phyloP scores from a whole-genome alignment of 108 stramenopile species.

The Ochromonas danica region DNA sequence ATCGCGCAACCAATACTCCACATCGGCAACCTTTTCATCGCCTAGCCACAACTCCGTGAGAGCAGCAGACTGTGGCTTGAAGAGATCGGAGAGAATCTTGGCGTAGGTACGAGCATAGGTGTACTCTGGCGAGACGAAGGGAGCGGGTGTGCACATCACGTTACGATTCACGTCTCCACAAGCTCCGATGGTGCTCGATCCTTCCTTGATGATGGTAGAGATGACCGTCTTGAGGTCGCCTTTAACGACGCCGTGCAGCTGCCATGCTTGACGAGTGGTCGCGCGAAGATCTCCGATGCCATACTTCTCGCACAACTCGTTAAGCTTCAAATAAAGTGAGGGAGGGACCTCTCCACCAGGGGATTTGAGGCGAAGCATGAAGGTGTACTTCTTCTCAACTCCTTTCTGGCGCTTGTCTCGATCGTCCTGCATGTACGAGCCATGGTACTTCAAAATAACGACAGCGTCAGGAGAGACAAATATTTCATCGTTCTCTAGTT shows the following conservation, averaged over 20 bases:
- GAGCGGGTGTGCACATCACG: slow-evolving; percentile 90
- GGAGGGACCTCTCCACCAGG: slow-evolving; percentile 91
- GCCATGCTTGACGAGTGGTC: slow-evolving; percentile 96
- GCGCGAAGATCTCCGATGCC: slow-evolving; percentile 90
- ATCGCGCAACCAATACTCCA: slow-evolving; percentile 74
- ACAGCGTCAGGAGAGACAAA: slow-evolving; percentile 52
- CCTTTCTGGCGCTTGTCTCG: slow-evolving; percentile 73
- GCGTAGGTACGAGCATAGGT: slow-evolving; percentile 62
- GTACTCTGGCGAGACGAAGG: slow-evolving; percentile 72
- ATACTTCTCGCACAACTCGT: slow-evolving; percentile 77
- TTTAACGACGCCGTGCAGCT: slow-evolving; percentile 96
- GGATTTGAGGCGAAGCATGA: slow-evolving; percentile 97
- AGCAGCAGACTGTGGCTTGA: slow-evolving; percentile 86
- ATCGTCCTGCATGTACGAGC: slow-evolving; percentile 94
- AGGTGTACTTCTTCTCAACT: slow-evolving; percentile 74
- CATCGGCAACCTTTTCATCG: slow-evolving; percentile 85
- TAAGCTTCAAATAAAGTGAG: slow-evolving; percentile 80
- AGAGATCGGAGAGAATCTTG: slow-evolving; percentile 83
- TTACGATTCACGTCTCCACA: slow-evolving; percentile 97
- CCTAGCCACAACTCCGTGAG: slow-evolving; percentile 92
- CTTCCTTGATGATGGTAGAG: slow-evolving; percentile 88
- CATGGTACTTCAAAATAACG: slow-evolving; percentile 83
- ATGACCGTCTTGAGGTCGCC: slow-evolving; percentile 90
- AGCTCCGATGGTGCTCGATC: slow-evolving; percentile 89
- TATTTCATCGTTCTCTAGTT: slow-evolving; percentile 52